Percentiles rank a stretch among this genome's conserved stretches.
phyloP scores from a whole-genome alignment of 306 rosid species.

The Vicia sativa region DNA sequence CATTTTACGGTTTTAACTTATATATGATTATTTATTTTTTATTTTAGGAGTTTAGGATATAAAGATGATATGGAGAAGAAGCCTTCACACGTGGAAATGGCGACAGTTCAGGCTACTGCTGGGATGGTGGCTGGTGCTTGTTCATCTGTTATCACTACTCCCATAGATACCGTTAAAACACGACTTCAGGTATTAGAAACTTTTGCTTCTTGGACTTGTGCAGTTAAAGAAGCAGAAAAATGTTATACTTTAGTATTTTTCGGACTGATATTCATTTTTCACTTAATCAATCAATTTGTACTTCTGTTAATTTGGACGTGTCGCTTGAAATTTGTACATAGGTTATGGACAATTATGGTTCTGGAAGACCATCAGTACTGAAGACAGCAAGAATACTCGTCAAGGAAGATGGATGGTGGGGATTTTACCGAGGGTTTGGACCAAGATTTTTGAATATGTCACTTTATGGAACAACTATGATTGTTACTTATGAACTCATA shows the following conservation, averaged over 20 bases:
- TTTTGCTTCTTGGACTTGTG: conserved; percentile 6
- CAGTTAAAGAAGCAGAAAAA: not conserved
- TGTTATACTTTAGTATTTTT: not conserved
- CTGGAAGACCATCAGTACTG: conserved; percentile 79
- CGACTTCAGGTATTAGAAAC: conserved; percentile 71
- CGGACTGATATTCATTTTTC: conserved; percentile 9
- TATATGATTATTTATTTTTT: conserved; percentile 26
- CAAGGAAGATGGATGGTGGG: conserved; percentile 90
- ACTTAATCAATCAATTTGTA: conserved; percentile 7
- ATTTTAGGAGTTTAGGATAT: conserved; percentile 67
- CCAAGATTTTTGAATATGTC: conserved; percentile 89
- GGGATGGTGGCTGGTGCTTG: conserved; percentile 89
- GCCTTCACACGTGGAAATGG: conserved; percentile 80
- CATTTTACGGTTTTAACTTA: conserved; percentile 10
- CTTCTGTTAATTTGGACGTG: conserved; percentile 28
- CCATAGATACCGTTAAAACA: conserved; percentile 86
- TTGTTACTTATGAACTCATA: conserved; percentile 85
- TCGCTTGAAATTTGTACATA: conserved; percentile 29
- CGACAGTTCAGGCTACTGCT: conserved; percentile 78
- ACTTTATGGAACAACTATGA: conserved; percentile 86
- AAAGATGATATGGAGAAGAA: conserved; percentile 56
- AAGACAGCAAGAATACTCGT: conserved; percentile 71
- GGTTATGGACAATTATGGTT: conserved; percentile 81
- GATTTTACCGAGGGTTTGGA: conserved; percentile 87
- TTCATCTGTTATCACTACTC: conserved; percentile 79